A percentile compares a stretch with the other conserved stretches of the same genome.
Conservation (phyloP, 2,329 filamentous ascomycete genomes). For the Sporothrix globosa region DNA sequence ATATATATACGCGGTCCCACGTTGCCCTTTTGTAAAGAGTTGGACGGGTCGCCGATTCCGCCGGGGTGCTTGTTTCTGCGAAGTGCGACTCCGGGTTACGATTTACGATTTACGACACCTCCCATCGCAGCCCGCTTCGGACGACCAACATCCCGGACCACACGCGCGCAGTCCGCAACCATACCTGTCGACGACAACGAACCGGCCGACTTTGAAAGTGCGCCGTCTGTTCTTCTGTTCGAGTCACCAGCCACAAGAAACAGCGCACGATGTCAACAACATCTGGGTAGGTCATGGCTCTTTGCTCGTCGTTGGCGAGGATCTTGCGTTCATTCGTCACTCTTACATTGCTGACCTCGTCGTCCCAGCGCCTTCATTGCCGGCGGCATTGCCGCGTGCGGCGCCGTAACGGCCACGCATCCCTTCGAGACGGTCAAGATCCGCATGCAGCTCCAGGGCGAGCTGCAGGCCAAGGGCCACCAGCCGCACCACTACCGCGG, state of each 20-base stretch:
- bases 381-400: conserved; percentile 94
- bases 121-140: conserved; percentile 17
- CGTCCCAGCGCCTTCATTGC: conserved; percentile 79
- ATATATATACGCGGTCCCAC: conserved; percentile 19
- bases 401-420: conserved; percentile 95
- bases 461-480: conserved; percentile 83
- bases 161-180: not conserved
- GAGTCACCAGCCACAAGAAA: not conserved
- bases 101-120: conserved; percentile 19
- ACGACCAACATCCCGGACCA: not conserved
- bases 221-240: not conserved
- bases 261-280: conserved; percentile 35
- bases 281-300: conserved; percentile 32
- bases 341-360: not conserved
- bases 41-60: conserved; percentile 29
- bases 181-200: not conserved
- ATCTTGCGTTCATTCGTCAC: not conserved
- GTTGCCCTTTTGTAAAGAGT: conserved; percentile 9
- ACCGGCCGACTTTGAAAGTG: not conserved
- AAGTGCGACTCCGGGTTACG: not conserved
- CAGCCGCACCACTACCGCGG: conserved; percentile 88
- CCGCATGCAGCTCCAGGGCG: conserved; percentile 93
- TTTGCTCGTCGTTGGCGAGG: too few relatives aligned
- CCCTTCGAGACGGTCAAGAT: conserved; percentile 99
- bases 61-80: conserved; percentile 8